Evolutionary conservation across 2,329 filamentous ascomycete species (phyloP).

Genomic region (Conoideocrella luteorostrata): DNA sequence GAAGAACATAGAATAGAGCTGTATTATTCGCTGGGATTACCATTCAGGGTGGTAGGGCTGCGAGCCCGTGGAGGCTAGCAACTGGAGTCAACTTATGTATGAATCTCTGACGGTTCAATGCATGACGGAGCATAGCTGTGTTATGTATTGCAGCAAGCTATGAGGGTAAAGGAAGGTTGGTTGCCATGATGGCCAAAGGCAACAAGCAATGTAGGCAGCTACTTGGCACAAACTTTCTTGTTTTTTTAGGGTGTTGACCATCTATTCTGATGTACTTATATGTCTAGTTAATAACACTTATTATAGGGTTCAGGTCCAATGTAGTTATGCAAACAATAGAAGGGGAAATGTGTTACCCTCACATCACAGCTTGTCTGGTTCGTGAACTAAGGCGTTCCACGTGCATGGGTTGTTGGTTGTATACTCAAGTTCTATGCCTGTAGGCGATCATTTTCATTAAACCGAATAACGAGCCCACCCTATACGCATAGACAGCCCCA

Average conservation of each 20-base stretch:
- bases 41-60: neutral
- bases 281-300: conserved; percentile 6
- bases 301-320: no score
- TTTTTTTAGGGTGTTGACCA: neutral
- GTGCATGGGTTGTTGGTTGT: no score
- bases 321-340: no score
- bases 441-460: no score
- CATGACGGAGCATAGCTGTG: neutral
- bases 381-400: no score
- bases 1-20: conserved; percentile 7
- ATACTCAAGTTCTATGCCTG: no score
- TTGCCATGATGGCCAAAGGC: neutral
- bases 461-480: no score
- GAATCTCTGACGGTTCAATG: neutral
- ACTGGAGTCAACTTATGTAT: neutral
- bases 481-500: no score
- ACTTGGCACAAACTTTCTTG: neutral
- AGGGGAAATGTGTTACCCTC: no score
- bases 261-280: conserved; percentile 5
- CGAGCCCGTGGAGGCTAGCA: neutral
- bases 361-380: no score
- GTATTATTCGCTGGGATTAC: conserved; percentile 3
- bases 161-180: neutral
- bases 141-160: neutral
- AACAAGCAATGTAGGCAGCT: neutral